Evolutionary conservation across 768 basidiomycete species (phyloP).

Genomic region (Fistulinella prunicolor): DNA sequence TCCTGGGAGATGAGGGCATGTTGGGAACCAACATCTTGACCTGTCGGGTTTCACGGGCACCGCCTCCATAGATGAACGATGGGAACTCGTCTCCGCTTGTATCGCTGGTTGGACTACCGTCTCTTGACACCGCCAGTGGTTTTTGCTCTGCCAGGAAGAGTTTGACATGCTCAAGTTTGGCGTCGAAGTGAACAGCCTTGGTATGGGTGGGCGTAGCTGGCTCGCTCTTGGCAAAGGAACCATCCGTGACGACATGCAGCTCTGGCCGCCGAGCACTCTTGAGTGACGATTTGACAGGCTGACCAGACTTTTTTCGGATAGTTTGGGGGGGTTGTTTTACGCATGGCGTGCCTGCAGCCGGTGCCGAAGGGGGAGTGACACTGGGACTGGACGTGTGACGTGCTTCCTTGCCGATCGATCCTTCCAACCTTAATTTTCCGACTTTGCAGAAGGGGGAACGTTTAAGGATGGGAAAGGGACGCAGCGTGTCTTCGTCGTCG

Average conservation of each 20-base stretch:
- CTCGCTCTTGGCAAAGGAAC: slow-evolving; percentile 59
- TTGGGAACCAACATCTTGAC: slow-evolving; percentile 66
- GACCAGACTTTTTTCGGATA: slow-evolving; percentile 91
- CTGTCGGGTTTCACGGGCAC: slow-evolving; percentile 32
- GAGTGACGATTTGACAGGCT: slow-evolving; percentile 87
- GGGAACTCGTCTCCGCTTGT: slow-evolving; percentile 82
- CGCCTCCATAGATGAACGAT: slow-evolving; percentile 57
- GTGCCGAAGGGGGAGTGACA: slow-evolving; percentile 1
- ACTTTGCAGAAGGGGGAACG: slow-evolving; percentile 18
- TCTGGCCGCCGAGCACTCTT: slow-evolving; percentile 63
- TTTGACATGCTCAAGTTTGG: slow-evolving; percentile 90
- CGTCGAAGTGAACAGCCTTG: slow-evolving; percentile 92
- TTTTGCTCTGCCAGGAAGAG: slow-evolving; percentile 94
- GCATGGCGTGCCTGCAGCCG: neutral
- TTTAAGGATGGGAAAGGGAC: slow-evolving; percentile 21
- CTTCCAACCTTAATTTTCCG: slow-evolving; percentile 26
- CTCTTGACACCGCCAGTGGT: slow-evolving; percentile 87
- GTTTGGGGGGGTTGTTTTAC: slow-evolving; percentile 27
- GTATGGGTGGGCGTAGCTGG: slow-evolving; percentile 75
- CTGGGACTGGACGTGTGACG: slow-evolving; percentile 26
- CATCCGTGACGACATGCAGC: slow-evolving; percentile 51
- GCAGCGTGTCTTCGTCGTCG: slow-evolving; percentile 28
- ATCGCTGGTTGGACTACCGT: slow-evolving; percentile 84
- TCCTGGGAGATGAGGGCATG: slow-evolving; percentile 49
- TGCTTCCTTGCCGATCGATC: slow-evolving; percentile 15